Base-by-base conservation (phyloP, 768 basidiomycete species). In the Lentinus brumalis region DNA sequence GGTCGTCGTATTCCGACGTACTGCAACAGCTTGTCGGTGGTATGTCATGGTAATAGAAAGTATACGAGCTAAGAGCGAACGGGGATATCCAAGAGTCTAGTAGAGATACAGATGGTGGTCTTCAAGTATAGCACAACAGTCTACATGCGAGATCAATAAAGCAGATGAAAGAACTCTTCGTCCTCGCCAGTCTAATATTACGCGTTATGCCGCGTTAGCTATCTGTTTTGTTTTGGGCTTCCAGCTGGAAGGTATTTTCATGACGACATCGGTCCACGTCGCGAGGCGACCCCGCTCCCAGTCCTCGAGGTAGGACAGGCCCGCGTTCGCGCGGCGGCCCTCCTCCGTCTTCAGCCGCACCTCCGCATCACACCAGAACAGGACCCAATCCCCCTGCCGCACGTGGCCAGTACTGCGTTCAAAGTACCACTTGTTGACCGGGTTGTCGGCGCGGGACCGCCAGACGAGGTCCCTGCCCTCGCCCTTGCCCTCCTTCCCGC, bases 311-410 rank as follows among this genome's bases (percentile, higher is more conserved):
- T 87, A 89, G 1, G 88, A 89, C 56, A 91, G 73, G 26, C 85
- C 86, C 32, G 81, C 82, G 59, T 79, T 85, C 57, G 81, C 82
- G 15, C 88, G 82, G 12, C 85, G 82, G 21, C 86, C 84, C 64
- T 87, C 84, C 68, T 88, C 87, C 18, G 82, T 83, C 73, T 83
- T 87, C 30, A 96, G 75, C 54, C 89, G 81, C 75, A 89, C 92
- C 78, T 98, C 96, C 1, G 89, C 94, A 76, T 99, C 97, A 74
- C 96, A 97, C 97, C 97, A 99, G 75, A 99, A 99, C 67, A 99
- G 74, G 47, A 94, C 87, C 93, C 96, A 99, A 29, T 86, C 78
- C 11, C 88, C 90, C 79, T 89, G 83, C 64, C 92, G 83, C 41
- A 94, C 63, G 76, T 98, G 96, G 18, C 97, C 97, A 18, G 89